Evolutionary conservation across 1,284 basidiomycete species (phyloP), one percentile per base, ranked within the genome.

Genomic region (Marasmius sp.): DNA sequence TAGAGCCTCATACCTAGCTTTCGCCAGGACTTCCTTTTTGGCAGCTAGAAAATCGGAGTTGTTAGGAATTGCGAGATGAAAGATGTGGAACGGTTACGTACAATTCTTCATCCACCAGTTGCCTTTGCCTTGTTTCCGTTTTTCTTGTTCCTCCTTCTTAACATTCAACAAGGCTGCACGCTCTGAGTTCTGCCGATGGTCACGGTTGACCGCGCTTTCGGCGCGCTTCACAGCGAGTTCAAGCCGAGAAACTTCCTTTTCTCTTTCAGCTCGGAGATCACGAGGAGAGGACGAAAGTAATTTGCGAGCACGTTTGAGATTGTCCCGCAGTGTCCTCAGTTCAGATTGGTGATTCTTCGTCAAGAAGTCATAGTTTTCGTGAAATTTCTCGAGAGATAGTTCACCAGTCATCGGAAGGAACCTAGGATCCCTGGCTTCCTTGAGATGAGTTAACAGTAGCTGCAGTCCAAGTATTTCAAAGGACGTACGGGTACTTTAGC

Each of bases 51-150:
- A 57, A 41, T 22, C 38, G 54, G 33, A 56, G 58, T 27, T 62
- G 45, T 54, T 11, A 64, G 63, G 33, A 47, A 47, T 16, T 7
- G 45, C 18, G 8, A 18, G 16, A 69, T 70, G 45, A 7, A 12
- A 59, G 60, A 33, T 22, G 6, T 27, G 61, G 60, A 48, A 55
- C 58, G 58, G 43, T 18, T 38, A 75, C 87, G 69, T 72, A 93
- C 94, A 79, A 68, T 90, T 80, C 80, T 98, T 98, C 82, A 98
- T 84, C 75, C 85, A 93, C 91, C 93, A 98, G 18, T 81, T 84
- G 11, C 84, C 82, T 77, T 97, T 97, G 3, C 95, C 95, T 55
- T 85, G 75, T 60, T 84, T 81, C 63, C 86, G 79, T 77, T 91
- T 94, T 68, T 88, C 85, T 63, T 78, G 80, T 78, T 97, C 95